A percentile compares a stretch with the other conserved stretches of the same genome.
These are phyloP conservation scores for Gracilaria vermiculophylla DNA, from an alignment of 23 red algal species.

Conservation along the genomic window DNA sequence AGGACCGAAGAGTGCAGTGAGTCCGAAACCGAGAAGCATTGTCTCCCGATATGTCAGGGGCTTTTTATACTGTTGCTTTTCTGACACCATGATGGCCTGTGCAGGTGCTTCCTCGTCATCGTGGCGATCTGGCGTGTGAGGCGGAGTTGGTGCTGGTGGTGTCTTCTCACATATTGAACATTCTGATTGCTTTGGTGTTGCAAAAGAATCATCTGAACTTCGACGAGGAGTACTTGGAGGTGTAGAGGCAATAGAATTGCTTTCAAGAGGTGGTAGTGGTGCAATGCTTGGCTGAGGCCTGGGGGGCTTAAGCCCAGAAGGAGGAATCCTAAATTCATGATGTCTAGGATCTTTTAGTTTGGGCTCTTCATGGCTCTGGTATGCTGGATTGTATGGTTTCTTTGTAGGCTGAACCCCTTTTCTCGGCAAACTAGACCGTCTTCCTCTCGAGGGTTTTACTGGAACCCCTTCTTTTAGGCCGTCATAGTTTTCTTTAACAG, in stretches of 20 bases:
- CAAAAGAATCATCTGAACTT: neutral
- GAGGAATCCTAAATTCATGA: neutral
- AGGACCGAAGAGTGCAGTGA: neutral
- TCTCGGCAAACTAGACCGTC: neutral
- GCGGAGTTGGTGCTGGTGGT: slow-evolving; percentile 11
- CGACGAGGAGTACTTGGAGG: neutral
- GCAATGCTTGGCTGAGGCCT: slow-evolving; percentile 6
- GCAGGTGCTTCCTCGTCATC: neutral
- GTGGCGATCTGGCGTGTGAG: neutral
- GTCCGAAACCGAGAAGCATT: slow-evolving; percentile 15
- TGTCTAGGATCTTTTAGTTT: neutral
- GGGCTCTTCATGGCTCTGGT: too few species aligned
- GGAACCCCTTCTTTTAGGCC: neutral
- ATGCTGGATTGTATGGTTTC: neutral
- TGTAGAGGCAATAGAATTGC: neutral
- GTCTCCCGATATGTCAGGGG: neutral
- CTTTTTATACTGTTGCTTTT: neutral
- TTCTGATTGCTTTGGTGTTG: neutral
- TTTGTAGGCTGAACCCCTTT: neutral
- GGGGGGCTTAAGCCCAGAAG: slow-evolving; percentile 2
- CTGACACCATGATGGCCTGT: neutral
- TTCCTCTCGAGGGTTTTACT: slow-evolving; percentile 4
- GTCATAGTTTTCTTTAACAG: neutral
- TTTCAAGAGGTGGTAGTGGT: neutral
- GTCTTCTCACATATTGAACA: neutral